Evolutionary conservation across 192 early-diverging fungal genomes (phyloP).

Genomic region (Piromyces finnis): DNA sequence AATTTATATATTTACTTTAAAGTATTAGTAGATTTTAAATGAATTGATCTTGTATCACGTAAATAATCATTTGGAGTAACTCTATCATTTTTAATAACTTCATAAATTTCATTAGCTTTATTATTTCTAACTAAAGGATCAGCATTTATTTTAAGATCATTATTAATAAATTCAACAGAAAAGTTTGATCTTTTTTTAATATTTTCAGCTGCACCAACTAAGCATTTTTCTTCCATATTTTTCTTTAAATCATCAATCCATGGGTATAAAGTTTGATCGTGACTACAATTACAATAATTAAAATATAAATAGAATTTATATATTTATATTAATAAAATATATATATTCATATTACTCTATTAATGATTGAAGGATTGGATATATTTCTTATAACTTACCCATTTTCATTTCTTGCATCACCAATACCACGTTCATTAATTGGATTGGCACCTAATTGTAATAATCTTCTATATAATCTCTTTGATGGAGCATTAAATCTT

Average conservation of each 20-base stretch:
- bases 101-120: neutral
- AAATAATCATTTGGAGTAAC: neutral
- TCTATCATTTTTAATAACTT: neutral
- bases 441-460: conserved; percentile 64
- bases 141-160: neutral
- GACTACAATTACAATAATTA: neutral
- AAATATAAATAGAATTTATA: neutral
- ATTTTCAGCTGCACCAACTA: neutral
- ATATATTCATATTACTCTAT: too few species aligned
- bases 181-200: neutral
- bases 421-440: conserved; percentile 56
- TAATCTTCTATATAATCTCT: conserved; percentile 74
- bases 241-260: conserved; percentile 29
- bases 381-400: too few species aligned
- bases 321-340: neutral
- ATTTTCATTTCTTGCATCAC: conserved; percentile 90
- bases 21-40: neutral
- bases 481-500: conserved; percentile 85
- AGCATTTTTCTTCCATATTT: neutral
- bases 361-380: too few species aligned
- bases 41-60: neutral
- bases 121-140: neutral
- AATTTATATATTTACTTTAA: neutral
- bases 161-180: neutral
- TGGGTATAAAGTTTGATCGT: conserved; percentile 49